These are phyloP conservation scores for Xylariaceae sp. DNA, from an alignment of 2,329 filamentous ascomycete species.

Conservation along the genomic window DNA sequence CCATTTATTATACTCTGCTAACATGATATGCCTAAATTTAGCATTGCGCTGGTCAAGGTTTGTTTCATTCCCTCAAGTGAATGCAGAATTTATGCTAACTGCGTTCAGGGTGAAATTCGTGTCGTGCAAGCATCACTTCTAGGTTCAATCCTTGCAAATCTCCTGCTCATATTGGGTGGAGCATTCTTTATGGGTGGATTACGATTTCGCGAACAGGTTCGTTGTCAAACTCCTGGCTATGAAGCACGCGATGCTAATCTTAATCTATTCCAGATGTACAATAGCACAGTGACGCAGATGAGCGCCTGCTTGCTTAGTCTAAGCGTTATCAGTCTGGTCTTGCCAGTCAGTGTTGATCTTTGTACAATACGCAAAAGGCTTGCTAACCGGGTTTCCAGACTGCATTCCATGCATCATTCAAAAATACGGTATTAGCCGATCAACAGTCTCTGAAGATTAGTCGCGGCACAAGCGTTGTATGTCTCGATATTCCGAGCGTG, in stretches of 20 bases:
- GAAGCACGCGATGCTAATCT: constrained; percentile 4
- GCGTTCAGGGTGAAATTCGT: constrained; percentile 64
- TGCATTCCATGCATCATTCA: constrained; percentile 87
- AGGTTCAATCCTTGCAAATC: constrained; percentile 82
- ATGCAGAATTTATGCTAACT: constrained; percentile 22
- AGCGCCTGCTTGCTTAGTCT: constrained; percentile 87
- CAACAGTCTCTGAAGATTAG: constrained; percentile 73
- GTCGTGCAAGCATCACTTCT: constrained; percentile 88
- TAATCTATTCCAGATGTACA: constrained; percentile 61
- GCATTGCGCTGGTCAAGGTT: constrained; percentile 69
- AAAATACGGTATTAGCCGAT: constrained; percentile 56
- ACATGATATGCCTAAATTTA: constrained; percentile 35
- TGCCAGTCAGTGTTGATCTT: constrained; percentile 56
- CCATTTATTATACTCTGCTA: constrained; percentile 18
- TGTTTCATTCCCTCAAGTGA: neutral
- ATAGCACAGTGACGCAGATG: constrained; percentile 93
- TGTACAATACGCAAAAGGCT: neutral
- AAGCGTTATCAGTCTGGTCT: constrained; percentile 80
- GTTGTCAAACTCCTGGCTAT: constrained; percentile 15
- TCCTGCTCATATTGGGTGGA: constrained; percentile 88
- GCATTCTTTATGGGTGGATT: constrained; percentile 81
- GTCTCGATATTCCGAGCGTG: constrained; percentile 28
- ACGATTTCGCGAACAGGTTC: constrained; percentile 76
- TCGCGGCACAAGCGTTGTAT: constrained; percentile 78
- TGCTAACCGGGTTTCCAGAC: constrained; percentile 55